These are phyloP conservation scores for Fusarium succisae DNA, from an alignment of 2,329 filamentous ascomycete genomes.

Conservation along the genomic window DNA sequence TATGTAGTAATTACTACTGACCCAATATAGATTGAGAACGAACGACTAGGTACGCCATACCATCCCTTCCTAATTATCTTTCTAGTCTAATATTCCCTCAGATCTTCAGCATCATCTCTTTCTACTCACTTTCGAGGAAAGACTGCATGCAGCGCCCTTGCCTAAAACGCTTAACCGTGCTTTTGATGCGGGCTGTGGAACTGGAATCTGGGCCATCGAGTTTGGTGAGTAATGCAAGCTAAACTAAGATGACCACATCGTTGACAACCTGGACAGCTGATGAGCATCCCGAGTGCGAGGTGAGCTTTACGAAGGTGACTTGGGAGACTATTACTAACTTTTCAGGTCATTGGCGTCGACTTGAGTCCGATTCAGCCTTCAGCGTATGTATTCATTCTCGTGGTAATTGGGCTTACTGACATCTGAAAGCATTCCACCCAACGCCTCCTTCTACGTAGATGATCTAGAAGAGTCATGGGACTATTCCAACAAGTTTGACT, in stretches of 20 bases:
- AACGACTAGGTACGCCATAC: slow-evolving; percentile 1
- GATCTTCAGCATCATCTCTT: slow-evolving; percentile 29
- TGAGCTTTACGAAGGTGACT: accelerated
- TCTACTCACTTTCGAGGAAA: slow-evolving; percentile 14
- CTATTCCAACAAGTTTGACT: slow-evolving; percentile 19
- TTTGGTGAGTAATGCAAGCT: not conserved
- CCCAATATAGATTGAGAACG: slow-evolving; percentile 7
- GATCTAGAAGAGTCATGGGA: slow-evolving; percentile 18
- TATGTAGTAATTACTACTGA: not conserved
- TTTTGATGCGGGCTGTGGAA: slow-evolving; percentile 18
- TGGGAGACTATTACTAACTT: not conserved
- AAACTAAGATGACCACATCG: accelerated
- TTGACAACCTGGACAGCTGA: not conserved
- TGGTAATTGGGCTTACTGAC: accelerated
- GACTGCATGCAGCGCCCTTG: not conserved
- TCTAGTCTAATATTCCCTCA: not conserved
- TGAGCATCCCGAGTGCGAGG: slow-evolving; percentile 24
- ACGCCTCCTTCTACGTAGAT: slow-evolving; percentile 18
- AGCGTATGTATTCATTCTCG: not conserved
- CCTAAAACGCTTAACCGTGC: not conserved
- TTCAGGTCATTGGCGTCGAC: slow-evolving; percentile 19
- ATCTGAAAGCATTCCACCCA: slow-evolving; percentile 8
- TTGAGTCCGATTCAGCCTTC: slow-evolving; percentile 23
- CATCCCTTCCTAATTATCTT: no score
- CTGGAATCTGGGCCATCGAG: slow-evolving; percentile 27